Evolutionary conservation across 495 filamentous ascomycete genomes (phyloP), one percentile per base, ranked within the genome.

Genomic region (Penicillium tannophilum): DNA sequence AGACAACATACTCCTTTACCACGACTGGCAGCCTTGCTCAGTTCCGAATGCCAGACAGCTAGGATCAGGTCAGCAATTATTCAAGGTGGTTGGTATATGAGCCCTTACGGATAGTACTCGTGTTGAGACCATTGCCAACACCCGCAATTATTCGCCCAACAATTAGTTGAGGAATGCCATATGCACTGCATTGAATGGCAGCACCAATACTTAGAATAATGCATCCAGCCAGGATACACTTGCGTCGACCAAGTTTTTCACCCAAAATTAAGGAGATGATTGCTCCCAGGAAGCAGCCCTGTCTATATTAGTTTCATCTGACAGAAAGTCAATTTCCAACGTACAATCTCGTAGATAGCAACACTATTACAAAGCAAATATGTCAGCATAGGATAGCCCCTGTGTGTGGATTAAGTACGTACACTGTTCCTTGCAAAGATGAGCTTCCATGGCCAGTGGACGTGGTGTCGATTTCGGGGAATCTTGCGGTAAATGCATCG

Each of bases 281-380:
- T 24, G 84, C 81, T 28, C 84, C 84, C n/a, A 85, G 60, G 59
- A 86, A 84, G 59, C 82, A 86, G 31, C 83, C 84, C 67, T 72
- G 53, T 4, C 23, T 20, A 11, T 24, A 43, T 61, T 17, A 61
- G 82, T 67, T 28, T 79, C 6, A 5, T 31, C 14, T 30, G 8
- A 16, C 52, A 57, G 14, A n/a, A 6, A 28, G 0, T 4, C 4
- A 23, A 3, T 9, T 28, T 24, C 6, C n/a, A 47, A 64, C 69
- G 43, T 56, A 72, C 70, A 24, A 75, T 75, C 50, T 75, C 72
- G 35, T 75, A 75, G 24, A 75, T 75, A 36, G 72, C 72, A 50
- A 72, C 70, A 49, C 68, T 70, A 30, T 31, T 6, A 11, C 4
- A 9, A 17, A 20, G 10, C 4, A 28, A 20, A 36, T 36, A 10